A percentile compares a stretch with the other conserved stretches of the same genome.
These are phyloP conservation scores for Phaffia australis DNA, from an alignment of 768 basidiomycete species.

Conservation along the genomic window DNA sequence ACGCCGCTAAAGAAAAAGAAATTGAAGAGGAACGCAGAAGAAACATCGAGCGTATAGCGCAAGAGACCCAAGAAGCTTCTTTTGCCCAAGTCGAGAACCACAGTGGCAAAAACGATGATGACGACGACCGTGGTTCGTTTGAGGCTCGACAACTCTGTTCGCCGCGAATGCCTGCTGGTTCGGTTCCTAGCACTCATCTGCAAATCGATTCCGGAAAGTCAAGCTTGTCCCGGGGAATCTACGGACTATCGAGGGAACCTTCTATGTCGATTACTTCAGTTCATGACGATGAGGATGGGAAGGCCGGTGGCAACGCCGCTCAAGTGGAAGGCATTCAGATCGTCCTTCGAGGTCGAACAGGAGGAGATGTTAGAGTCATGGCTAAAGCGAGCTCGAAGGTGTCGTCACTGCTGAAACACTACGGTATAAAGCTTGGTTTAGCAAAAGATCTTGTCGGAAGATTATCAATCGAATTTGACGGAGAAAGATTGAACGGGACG, in stretches of 20 bases:
- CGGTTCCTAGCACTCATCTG: background rate
- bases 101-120: background rate
- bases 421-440: background rate
- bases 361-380: background rate
- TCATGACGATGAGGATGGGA: background rate
- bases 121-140: background rate
- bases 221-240: no score
- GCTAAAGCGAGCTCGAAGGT: constrained; percentile 1
- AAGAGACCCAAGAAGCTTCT: background rate
- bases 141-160: background rate
- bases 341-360: background rate
- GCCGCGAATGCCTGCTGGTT: background rate
- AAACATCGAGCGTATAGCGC: background rate
- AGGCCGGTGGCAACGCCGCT: background rate
- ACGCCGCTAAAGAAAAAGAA: background rate
- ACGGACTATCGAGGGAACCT: background rate
- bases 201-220: background rate
- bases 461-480: constrained; percentile 1
- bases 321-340: background rate
- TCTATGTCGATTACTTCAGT: background rate
- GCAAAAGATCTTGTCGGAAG: background rate
- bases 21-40: background rate
- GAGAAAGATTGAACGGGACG: background rate
- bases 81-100: background rate
- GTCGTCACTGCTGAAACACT: background rate